Evolutionary conservation across 441 rosid genomes (phyloP), one percentile per base, ranked within the genome.

Genomic region (Populus hybrid): DNA sequence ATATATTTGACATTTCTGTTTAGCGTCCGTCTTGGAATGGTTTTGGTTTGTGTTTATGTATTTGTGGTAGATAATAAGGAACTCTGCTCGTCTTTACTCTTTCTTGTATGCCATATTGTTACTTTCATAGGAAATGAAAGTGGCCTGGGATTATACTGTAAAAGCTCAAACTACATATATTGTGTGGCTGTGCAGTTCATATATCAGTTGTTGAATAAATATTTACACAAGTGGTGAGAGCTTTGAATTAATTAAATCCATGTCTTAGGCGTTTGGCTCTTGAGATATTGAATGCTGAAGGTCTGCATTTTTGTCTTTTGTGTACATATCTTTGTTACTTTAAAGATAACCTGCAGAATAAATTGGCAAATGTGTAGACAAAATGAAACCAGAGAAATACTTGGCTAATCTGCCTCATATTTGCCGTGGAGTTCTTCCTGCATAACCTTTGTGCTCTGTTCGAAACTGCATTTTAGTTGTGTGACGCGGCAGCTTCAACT

Each of bases 41-140:
- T 87, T 83, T 86, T 87, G 87, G 87, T 83, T 88, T 87, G 91
- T 82, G 88, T 72, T 67, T 79, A 77, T 85, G 88, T 85, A 80
- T 86, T 78, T 76, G 89, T 86, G 87, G 84, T 86, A 82, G 88
- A 87, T 84, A 83, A 86, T 85, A 85, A 87, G 83, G 82, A 84
- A 84, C 84, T 73, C 28, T 69, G 75, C 69, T 80, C 78, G 34
- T 79, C 77, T 81, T 73, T 66, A 68, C 78, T 59, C 35, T 71
- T 50, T 50, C 57, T 74, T 71, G 35, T 82, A 80, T 81, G 66
- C 80, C 78, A 84, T 83, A 79, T 46, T 79, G 85, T 78, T 81
- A 69, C 79, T 75, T 73, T 79, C 68, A 81, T 81, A 86, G 86
- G 83, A 76, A 81, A 81, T 71, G 75, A 72, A 82, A 78, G 72